Conservation (phyloP, 116 monocot genomes). For the Posidonia oceanica region DNA sequence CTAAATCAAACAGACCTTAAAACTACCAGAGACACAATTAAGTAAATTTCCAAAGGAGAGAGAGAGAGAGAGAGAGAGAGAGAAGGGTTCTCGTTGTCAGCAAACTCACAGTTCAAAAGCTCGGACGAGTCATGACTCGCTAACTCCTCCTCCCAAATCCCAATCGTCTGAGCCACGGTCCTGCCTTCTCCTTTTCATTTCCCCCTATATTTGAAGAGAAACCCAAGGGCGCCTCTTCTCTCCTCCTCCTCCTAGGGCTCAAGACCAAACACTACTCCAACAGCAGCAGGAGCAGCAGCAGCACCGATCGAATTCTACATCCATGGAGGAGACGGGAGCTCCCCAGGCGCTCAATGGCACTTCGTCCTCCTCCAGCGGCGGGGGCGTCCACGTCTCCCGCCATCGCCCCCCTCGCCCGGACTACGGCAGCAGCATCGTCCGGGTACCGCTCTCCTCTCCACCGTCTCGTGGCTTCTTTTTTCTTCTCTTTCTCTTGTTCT, state of each 20-base stretch:
- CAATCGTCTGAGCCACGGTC: too few relatives aligned
- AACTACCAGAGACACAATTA: too few relatives aligned
- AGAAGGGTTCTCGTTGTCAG: too few relatives aligned
- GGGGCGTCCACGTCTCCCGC: background rate
- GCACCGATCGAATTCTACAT: background rate
- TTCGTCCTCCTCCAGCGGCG: background rate
- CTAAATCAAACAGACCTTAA: too few relatives aligned
- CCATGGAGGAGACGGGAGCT: constrained; percentile 5
- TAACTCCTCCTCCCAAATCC: too few relatives aligned
- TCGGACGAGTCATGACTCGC: too few relatives aligned
- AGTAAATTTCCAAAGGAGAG: too few relatives aligned
- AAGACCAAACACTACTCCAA: background rate
- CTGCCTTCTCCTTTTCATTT: background rate
- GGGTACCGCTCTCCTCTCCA: background rate
- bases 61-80: too few relatives aligned
- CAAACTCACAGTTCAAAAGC: too few relatives aligned
- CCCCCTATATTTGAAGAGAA: constrained; percentile 1
- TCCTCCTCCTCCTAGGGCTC: constrained; percentile 2
- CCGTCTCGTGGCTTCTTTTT: background rate
- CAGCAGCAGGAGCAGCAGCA: background rate
- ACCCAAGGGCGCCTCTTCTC: background rate
- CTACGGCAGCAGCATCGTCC: constrained; percentile 1
- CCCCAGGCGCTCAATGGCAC: background rate
- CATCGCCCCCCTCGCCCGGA: background rate
- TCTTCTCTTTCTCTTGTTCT: background rate